Evolutionary conservation across 129 eudicot species (phyloP), one percentile per base, ranked within the genome.

Genomic region (Flaveria bidentis): DNA sequence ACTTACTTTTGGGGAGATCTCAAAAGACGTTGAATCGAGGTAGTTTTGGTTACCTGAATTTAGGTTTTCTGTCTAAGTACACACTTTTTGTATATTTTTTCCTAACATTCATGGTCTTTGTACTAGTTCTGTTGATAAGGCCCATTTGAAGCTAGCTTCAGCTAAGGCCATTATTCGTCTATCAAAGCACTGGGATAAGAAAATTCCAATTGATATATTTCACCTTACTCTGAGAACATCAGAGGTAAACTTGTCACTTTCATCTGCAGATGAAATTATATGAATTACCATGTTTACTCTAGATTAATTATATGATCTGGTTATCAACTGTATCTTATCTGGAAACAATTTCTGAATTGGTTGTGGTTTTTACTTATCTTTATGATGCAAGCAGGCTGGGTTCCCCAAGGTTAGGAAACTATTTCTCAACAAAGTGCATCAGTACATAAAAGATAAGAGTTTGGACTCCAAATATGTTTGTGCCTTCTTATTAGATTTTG

Each of bases 121-220:
- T 61, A 39, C 9, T 87, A 94, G 99, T 86, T 86, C 83, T 58
- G 89, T 94, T 68, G 96, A 87, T 85, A 91, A 78, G 85, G 99
- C 96, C 68, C 97, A 94, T 79, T 56, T 94, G 74, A 94, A 80
- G 88, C 92, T 94, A 84, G 96, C 94, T 69, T 85, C 97, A 74
- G 99, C 97, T 2, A 94, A 91, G 75, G 87, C 97, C 74, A 79
- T 94, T 77, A 93, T 91, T 78, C 97, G 99, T 78, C 82, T 94
- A 44, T 91, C 97, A 57, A 91, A 86, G 77, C 86, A 87, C 67
- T 94, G 99, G 99, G 97, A 94, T 65, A 88, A 89, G 66, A 89
- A 89, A 81, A 89, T 94, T 81, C 87, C 99, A 8, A 47, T 87
- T 73, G 88, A 89, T 67, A 73, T 91, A 66, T 84, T 91, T 82